A percentile compares a stretch with the other conserved stretches of the same genome.
phyloP scores from a whole-genome alignment of 225 moss, liverwort and hornwort species.

The Sphagnum contortum region DNA sequence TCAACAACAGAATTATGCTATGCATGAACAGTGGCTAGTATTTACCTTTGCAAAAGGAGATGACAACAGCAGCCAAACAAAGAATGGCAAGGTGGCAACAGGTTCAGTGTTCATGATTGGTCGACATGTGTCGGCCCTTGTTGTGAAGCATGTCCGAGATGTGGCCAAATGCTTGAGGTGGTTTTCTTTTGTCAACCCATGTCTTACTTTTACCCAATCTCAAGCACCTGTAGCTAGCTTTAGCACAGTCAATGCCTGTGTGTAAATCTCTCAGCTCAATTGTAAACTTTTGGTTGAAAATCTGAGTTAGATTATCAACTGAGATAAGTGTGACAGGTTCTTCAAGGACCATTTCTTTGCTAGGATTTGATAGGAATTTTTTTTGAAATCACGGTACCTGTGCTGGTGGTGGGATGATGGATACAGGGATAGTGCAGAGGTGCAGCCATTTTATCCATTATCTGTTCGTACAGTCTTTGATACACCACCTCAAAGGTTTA shows the following conservation, averaged over 20 bases:
- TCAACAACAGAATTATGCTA: conserved; percentile 20
- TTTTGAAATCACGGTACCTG: neutral
- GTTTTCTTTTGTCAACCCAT: neutral
- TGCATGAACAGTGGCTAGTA: conserved; percentile 58
- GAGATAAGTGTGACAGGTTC: too few species aligned
- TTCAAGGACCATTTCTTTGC: too few species aligned
- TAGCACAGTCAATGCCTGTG: too few species aligned
- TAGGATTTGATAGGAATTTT: too few species aligned
- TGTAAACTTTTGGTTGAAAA: too few species aligned
- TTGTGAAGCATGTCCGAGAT: conserved; percentile 51
- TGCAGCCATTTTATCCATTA: conserved; percentile 53
- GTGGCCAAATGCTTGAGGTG: conserved; percentile 54
- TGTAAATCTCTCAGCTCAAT: too few species aligned
- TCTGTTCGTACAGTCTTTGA: conserved; percentile 38
- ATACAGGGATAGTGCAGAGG: conserved; percentile 37
- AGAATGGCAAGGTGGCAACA: neutral
- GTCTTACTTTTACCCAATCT: too few species aligned
- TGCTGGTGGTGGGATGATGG: conserved; percentile 16
- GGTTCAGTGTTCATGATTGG: conserved; percentile 34
- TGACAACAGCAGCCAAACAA: conserved; percentile 4
- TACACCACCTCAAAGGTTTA: conserved; percentile 16
- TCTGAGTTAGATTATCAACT: too few species aligned
- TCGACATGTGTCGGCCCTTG: conserved; percentile 47
- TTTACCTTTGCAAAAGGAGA: conserved; percentile 34
- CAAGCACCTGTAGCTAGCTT: too few species aligned